Base-by-base conservation (phyloP, 164 flowering plant species). In the Stephania japonica region DNA sequence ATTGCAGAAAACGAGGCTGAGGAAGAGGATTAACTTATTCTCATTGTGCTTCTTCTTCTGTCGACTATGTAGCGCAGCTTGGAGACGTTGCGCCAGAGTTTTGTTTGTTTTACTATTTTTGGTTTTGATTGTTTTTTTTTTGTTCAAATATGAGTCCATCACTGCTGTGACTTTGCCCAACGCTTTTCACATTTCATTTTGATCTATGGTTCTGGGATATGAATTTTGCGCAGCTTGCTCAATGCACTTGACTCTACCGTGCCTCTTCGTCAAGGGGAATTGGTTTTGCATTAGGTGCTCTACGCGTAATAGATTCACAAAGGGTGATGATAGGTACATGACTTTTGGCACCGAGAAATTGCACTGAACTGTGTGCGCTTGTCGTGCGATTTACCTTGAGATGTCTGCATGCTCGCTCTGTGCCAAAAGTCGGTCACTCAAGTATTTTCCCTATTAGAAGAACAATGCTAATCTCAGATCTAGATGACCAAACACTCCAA, bases 1-100 rank as follows among this genome's bases (percentile, higher is more conserved):
- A 88, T 88, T 80, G 91, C 91, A 26, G 90, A 87, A 76, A 87
- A 89, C 63, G 91, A 88, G 81, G 90, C 81, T 3, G 89, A 87
- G 80, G 91, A 89, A 68, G 90, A 87, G 75, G 88, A 86, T 63
- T 88, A 43, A 63, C 23, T 72, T 0, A 25, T 42, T 25, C n/a
- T 38, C 19, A 8, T 4, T 69, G 23, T 41, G 32, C 38, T 19
- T 25, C 18, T 73, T 67, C 2, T 1, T 73, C 44, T 32, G 24
- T 73, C 50, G n/a, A 42, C 43, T 68, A 41, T 19, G 13, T 63
- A 38, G 66, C 63, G 26, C 24, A 73, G 47, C 70, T 32, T 65
- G 5, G 41, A 67, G 59, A 49, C 27, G 27, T n/a, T 8, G n/a
- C 53, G 69, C 56, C 41, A 44, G 71, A 43, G 53, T 75, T 69